Conservation (phyloP, 331 rosid species). For the Rosa hybrid region DNA sequence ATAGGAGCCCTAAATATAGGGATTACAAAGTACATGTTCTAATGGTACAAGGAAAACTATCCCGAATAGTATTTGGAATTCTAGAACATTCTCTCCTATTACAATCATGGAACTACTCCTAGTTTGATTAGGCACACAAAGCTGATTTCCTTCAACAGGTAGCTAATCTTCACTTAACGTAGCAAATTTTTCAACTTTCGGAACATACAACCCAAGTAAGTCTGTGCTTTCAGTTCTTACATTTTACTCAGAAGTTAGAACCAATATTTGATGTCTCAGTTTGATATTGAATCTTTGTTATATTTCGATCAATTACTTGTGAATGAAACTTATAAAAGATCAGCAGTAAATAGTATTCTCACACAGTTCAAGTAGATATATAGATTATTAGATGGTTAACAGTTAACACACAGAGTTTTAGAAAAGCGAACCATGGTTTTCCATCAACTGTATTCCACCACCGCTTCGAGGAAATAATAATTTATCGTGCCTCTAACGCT, state of each 20-base stretch:
- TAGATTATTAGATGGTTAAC: not conserved
- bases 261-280: not conserved
- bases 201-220: not conserved
- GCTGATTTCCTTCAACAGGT: not conserved
- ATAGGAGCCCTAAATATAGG: too few species aligned
- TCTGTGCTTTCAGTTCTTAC: not conserved
- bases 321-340: not conserved
- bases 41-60: too few species aligned
- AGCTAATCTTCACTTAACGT: not conserved
- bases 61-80: too few species aligned
- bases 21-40: too few species aligned
- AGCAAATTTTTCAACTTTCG: not conserved
- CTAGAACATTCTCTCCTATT: too few species aligned
- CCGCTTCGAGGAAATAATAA: not conserved
- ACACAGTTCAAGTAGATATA: not conserved
- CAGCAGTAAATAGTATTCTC: not conserved
- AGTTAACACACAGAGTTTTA: not conserved
- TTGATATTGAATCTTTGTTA: not conserved
- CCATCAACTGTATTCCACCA: not conserved
- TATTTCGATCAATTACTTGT: not conserved
- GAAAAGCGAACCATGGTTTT: not conserved
- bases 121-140: too few species aligned
- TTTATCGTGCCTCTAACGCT: constrained; percentile 29
- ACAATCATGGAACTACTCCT: too few species aligned
- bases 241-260: not conserved